Evolutionary conservation across 2,329 filamentous ascomycete species (phyloP), one percentile per base, ranked within the genome.

Genomic region (Aspergillus aculeatus): DNA sequence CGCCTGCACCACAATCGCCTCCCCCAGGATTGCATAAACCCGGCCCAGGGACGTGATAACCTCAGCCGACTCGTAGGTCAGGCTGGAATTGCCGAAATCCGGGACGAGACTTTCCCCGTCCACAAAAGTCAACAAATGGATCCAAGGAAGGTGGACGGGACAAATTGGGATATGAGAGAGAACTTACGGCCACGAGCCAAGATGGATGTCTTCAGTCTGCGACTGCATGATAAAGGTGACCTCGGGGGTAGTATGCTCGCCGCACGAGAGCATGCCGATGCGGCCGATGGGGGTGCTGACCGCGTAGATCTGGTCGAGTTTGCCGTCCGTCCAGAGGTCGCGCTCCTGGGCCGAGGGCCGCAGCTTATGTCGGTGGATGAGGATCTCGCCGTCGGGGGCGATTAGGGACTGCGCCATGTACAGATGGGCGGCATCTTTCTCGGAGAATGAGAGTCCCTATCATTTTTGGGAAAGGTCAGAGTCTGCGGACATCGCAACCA

Each of bases 301-400:
- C 14, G 48, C 54, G 6, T 50, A 38, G 14, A 60, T 26, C n/a
- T 47, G 31, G 23, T 60, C 29, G 2, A 57, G 4, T 19, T 21
- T 50, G 14, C 54, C 50, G 38, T 60, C 58, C 24, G 54, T 38
- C 54, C 54, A 57, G 5, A 57, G 50, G 4, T 47, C 23, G 2
- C 58, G 29, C 32, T 60, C 54, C 11, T 31, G 24, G 7, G 35
- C 53, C 1, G 58, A 53, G 4, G 58, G 58, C 11, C 54, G 31
- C 16, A 56, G 31, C 29, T 60, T 60, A 5, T 57, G 50, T 5
- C 54, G 29, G 19, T 29, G 50, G 14, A 53, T 12, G 16, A 57
- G 44, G 14, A 32, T 24, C 12, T 60, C 50, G 7, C 58, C 58
- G 10, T 32, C 41, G 9, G 58, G 49, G 12, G 50, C 26, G 26